Conservation (phyloP, 768 basidiomycete genomes). For the Russula abietina region DNA sequence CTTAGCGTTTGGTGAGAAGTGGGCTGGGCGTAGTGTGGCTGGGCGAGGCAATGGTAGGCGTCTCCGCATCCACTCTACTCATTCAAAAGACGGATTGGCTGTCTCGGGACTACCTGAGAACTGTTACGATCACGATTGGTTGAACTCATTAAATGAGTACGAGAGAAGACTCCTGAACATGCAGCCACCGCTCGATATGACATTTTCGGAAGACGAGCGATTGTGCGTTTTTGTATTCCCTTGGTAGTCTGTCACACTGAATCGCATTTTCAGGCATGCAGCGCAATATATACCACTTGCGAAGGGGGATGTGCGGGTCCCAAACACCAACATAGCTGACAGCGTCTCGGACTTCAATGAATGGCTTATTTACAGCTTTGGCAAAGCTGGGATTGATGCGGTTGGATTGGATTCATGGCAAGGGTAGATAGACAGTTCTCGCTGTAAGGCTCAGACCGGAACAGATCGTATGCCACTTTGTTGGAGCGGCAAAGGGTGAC, state of each 20-base stretch:
- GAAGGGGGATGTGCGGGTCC: not conserved
- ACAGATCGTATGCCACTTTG: too few relatives aligned
- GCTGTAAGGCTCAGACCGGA: too few relatives aligned
- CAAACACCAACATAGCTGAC: not conserved
- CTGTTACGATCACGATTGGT: not conserved
- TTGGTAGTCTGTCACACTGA: not conserved
- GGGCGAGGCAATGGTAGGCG: not conserved
- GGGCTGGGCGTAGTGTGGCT: not conserved
- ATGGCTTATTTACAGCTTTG: not conserved
- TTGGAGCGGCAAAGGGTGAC: too few relatives aligned
- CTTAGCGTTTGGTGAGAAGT: not conserved
- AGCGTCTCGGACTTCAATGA: not conserved
- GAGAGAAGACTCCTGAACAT: not conserved
- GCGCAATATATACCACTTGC: not conserved
- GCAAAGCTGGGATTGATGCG: not conserved
- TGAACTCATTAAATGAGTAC: not conserved
- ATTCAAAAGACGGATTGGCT: not conserved
- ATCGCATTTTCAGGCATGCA: not conserved
- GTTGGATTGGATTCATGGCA: too few relatives aligned
- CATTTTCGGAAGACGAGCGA: not conserved
- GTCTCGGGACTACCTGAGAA: not conserved
- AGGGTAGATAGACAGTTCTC: too few relatives aligned
- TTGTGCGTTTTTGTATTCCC: not conserved
- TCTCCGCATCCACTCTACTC: not conserved
- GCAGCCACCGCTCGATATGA: not conserved